Percentiles rank a stretch among this genome's conserved stretches.
Conservation (phyloP, 2,329 filamentous ascomycete genomes). For the Pseudogymnoascus sp. region DNA sequence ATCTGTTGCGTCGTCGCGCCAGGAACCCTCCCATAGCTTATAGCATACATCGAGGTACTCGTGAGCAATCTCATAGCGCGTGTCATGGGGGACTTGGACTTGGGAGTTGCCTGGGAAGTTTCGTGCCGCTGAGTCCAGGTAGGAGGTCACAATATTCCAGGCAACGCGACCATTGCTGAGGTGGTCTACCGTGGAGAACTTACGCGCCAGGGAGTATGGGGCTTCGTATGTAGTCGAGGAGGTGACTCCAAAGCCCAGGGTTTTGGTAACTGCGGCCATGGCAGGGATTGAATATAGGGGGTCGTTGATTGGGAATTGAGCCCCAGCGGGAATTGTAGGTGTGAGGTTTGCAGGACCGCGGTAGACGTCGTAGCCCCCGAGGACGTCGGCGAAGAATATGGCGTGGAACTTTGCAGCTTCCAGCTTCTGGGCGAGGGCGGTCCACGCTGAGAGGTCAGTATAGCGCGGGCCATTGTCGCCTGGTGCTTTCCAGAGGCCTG, state of each 20-base stretch:
- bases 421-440: conserved; percentile 50
- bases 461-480: conserved; percentile 57
- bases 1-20: conserved; percentile 58
- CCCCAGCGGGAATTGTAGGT: conserved; percentile 52
- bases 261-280: conserved; percentile 60
- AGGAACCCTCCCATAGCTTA: conserved; percentile 60
- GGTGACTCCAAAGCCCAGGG: conserved; percentile 60
- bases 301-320: conserved; percentile 65
- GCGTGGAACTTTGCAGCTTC: conserved; percentile 57
- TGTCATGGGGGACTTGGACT: conserved; percentile 46
- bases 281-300: conserved; percentile 55
- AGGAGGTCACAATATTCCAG: conserved; percentile 56
- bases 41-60: conserved; percentile 58
- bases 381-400: conserved; percentile 60
- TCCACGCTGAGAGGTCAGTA: conserved; percentile 53
- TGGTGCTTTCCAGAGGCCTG: conserved; percentile 56
- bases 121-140: conserved; percentile 57
- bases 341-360: conserved; percentile 52
- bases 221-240: conserved; percentile 62
- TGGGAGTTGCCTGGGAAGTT: conserved; percentile 54
- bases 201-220: conserved; percentile 57
- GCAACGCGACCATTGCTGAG: conserved; percentile 49
- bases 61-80: conserved; percentile 54
- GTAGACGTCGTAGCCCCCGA: conserved; percentile 64
- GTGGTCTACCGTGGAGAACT: conserved; percentile 58